Base-by-base conservation (phyloP, 352 stramenopile species). In the Aphanomyces stellatus region DNA sequence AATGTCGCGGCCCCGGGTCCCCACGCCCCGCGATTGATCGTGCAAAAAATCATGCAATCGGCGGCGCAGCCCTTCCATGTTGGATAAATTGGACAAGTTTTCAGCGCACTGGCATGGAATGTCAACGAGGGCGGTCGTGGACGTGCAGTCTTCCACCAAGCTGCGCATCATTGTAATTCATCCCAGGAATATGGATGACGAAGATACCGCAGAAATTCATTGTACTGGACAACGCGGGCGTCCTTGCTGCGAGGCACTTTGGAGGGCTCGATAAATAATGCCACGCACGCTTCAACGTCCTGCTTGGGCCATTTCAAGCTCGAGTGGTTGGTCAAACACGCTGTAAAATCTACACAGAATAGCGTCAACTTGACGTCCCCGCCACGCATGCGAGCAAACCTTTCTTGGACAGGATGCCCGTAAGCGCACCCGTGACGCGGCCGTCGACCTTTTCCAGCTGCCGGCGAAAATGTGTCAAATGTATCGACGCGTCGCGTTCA, bases 331-430 rank as follows among this genome's bases (percentile, higher is more conserved):
- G 59, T 65, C 7, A 65, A 17, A 19, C 31, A 42, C 17, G 42
- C 28, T 7, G 31, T 17, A 30, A 65, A 65, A 48, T 65, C 59
- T 65, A 65, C 42, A n/a, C n/a, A n/a, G n/a, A n/a, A n/a, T n/a
- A n/a, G n/a, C n/a, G n/a, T n/a, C n/a, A n/a, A n/a, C n/a, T n/a
- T n/a, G n/a, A n/a, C n/a, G n/a, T n/a, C n/a, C n/a, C n/a, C n/a
- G 17, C 30, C 10, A 1, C 1, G 0, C 25, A 11, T 4, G 2
- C n/a, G 56, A n/a, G 37, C 11, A 64, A n/a, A 65, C 59, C 59
- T 35, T 49, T 65, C 46, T 65, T 65, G 2, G 59, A 53, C 7
- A 65, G 11, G 41, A 65, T 13, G 19, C 59, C 59, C 2, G 59
- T 41, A 1, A 15, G 35, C 30, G 56, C 46, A 0, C 59, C 59